Evolutionary conservation across 768 basidiomycete species (phyloP), one percentile per base, ranked within the genome.

Genomic region (Chlorophyllum brunneum): DNA sequence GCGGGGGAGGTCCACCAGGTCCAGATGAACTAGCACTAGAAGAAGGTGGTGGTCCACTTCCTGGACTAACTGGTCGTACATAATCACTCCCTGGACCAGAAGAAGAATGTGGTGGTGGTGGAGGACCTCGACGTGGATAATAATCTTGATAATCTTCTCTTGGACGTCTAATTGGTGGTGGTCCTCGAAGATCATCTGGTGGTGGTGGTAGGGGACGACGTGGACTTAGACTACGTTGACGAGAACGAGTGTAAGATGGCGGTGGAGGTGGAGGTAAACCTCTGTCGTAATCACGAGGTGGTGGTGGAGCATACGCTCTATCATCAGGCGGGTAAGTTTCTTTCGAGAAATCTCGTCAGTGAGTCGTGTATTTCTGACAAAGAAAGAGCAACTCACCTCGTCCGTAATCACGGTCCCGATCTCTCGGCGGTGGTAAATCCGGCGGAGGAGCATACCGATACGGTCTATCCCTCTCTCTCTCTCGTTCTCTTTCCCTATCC

Each of bases 221-320:
- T 2, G 67, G 72, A 61, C 75, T 79, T 3, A 74, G 69, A 53
- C 78, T 80, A 36, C 76, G 69, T 9, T 57, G 68, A n/a, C 78
- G 70, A 18, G 77, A 68, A 4, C 77, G 71, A n/a, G 65, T 66
- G 54, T 70, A 73, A 13, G 59, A 54, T 22, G 64, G 54, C 11
- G 48, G 50, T 24, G 39, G 46, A 11, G 59, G 54, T 5, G 55
- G 47, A 9, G 37, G 16, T 15, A 56, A 51, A 41, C 54, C 54
- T 29, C 56, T 68, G 58, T 56, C 58, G 5, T 50, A 64, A 57
- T 51, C 70, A 55, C 54, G 73, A n/a, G 59, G 54, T 18, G 64
- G 55, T 15, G 49, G 50, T 4, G 55, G 47, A 9, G 41, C 13
- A 18, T 56, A 51, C 36, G 52, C 54, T 29, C 53, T 61, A 45